Base-by-base conservation (phyloP, 2,329 filamentous ascomycete species). In the Ophiostoma montium region DNA sequence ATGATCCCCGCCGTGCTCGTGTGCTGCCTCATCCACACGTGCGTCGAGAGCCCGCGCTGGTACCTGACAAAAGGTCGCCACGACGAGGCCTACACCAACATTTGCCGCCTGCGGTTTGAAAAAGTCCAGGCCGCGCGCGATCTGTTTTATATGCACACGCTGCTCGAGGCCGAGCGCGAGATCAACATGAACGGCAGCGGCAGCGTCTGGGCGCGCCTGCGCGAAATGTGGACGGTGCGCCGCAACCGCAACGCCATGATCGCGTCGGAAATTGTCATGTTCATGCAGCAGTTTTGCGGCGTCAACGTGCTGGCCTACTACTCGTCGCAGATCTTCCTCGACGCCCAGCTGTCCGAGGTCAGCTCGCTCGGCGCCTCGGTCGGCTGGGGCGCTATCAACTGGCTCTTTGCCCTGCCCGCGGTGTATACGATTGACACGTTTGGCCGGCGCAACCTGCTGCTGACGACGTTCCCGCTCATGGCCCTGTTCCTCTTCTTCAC, bases 401-500 rank as follows among this genome's bases (percentile, higher is more conserved):
- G 75, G 65, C 59, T 82, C 33, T 81, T 81, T 53, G 77, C 78
- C 1, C 65, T 80, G 12, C 76, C 76, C 0, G 78, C 77, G 3
- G 64, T 82, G 43, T 80, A 76, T 59, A 82, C 78, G 6, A 84
- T 84, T 54, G 80, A 85, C 57, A 81, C 74, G 0, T 83, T 80
- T 51, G 81, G 80, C 7, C 73, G 81, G 3, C 70, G 80, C 18
- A 78, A 78, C 54, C 65, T 84, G 8, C 68, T 84, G 1, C 66
- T 83, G 5, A 69, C 70, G 1, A 84, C 79, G 0, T 82, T 84
- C 57, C 80, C 80, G 0, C 52, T 82, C 16, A 83, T 84, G 80
- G 65, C 67, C 0, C n/a, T 71, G 0, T 70, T 64, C 57, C 56
- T 71, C 3, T 64, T 72, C 48, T 69, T 70, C 47, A 69, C 69